Base-by-base conservation (phyloP, 2,329 filamentous ascomycete species). In the Xylariaceae sp. region DNA sequence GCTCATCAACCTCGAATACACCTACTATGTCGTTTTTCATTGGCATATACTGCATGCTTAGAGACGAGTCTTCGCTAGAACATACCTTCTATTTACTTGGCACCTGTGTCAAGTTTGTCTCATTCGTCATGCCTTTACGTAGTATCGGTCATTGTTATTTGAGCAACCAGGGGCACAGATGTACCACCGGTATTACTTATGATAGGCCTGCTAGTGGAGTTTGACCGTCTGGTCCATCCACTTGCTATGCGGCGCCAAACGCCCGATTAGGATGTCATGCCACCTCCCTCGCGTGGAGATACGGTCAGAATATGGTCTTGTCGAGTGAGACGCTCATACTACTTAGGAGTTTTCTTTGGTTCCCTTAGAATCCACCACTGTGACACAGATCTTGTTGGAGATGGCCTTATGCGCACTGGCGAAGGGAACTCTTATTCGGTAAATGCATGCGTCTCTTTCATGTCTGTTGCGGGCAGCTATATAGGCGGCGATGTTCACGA, bases 331-430 rank as follows among this genome's bases (percentile, higher is more conserved):
- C 23, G 40, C 23, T 37, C 20, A 20, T 43, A 18, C 16, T 23
- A 40, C 19, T 41, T 44, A 57, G 40, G 45, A 57, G 48, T 48
- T 58, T 63, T 49, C 53, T 51, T 40, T 53, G 18, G 42, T 48
- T 59, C 47, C 50, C 32, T 52, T 43, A 48, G 43, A 59, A 58
- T 51, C 62, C 62, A 63, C 62, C 48, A 42, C 48, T 48, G 55
- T 63, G 62, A 64, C 45, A 64, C 62, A 63, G 47, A 56, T 61
- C 48, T 46, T 43, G 62, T 64, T 56, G 54, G 60, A 64, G 49
- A 60, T 56, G 47, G 50, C 44, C 32, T 60, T 53, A 55, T 54
- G 45, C 56, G 50, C 52, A 29, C 44, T 26, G 32, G 42, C 44
- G 50, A 55, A 51, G 52, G 47, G 50, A 29, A 20, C 12, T 44